These are phyloP conservation scores for Biscutella laevigata DNA, from an alignment of 441 rosid genomes.

Conservation along the genomic window DNA sequence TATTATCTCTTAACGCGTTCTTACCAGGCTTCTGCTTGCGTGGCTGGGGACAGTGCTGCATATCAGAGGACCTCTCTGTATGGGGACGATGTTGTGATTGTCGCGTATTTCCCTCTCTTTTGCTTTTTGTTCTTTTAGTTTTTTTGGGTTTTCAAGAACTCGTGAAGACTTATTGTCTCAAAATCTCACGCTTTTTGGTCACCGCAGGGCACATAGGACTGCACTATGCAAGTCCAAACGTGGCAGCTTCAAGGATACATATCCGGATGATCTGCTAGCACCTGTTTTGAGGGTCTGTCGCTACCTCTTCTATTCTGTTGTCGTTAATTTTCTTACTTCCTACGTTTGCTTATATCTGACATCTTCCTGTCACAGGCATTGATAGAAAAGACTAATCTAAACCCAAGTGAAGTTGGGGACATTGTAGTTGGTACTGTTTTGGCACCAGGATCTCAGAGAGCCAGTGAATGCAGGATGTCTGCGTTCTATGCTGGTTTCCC, in stretches of 20 bases:
- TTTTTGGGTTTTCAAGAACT: background rate
- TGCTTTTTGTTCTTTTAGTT: background rate
- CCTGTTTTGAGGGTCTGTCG: constrained; percentile 66
- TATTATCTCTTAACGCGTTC: background rate
- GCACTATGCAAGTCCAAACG: constrained; percentile 82
- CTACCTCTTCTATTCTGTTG: background rate
- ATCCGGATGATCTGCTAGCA: constrained; percentile 88
- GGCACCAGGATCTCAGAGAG: constrained; percentile 91
- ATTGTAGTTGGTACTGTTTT: constrained; percentile 91
- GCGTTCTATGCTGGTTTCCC: constrained; percentile 98
- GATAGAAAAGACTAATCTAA: constrained; percentile 67
- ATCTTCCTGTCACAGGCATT: constrained; percentile 43
- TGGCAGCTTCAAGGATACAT: constrained; percentile 90
- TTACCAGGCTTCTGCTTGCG: constrained; percentile 65
- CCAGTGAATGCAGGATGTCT: constrained; percentile 92
- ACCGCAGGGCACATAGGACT: constrained; percentile 71
- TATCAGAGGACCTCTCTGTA: constrained; percentile 64
- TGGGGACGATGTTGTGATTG: constrained; percentile 88
- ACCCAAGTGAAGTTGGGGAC: constrained; percentile 91
- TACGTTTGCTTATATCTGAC: background rate
- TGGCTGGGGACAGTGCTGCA: constrained; percentile 83
- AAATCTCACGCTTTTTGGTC: background rate
- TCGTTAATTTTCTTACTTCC: background rate
- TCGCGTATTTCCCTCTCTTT: constrained; percentile 50
- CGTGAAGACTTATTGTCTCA: background rate